A percentile compares a stretch with the other conserved stretches of the same genome.
Evolutionary conservation across 148 eudicot species (phyloP).

Genomic region (Cornus controversa): DNA sequence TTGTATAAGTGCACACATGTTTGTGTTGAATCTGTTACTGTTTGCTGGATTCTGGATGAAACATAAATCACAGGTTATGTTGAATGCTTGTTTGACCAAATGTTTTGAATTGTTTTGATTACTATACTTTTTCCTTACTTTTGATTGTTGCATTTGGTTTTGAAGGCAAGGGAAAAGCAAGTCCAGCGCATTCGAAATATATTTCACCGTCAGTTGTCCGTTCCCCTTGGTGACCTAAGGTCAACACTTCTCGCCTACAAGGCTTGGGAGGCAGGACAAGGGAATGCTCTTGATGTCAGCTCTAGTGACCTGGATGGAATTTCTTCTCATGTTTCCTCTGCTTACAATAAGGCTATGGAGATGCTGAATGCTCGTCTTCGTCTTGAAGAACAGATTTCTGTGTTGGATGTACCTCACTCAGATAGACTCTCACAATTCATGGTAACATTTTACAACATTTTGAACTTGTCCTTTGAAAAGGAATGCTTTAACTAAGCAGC

Average conservation of each 20-base stretch:
- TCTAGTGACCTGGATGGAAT: conserved; percentile 55
- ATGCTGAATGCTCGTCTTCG: conserved; percentile 61
- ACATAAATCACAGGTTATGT: not conserved
- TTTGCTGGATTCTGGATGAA: not conserved
- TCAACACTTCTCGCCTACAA: conserved; percentile 64
- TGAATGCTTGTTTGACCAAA: not conserved
- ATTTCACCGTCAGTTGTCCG: conserved; percentile 80
- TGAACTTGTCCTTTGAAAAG: not conserved
- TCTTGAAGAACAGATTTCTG: conserved; percentile 70
- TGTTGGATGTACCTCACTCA: conserved; percentile 46
- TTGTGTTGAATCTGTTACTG: not conserved
- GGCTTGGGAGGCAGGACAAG: conserved; percentile 83
- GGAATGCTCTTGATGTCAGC: conserved; percentile 46
- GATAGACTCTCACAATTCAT: conserved; percentile 71
- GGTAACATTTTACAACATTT: conserved; percentile 29
- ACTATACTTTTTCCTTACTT: not conserved
- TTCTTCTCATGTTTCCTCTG: conserved; percentile 61
- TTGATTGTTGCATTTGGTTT: conserved; percentile 15
- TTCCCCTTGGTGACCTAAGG: conserved; percentile 56
- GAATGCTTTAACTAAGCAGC: not conserved
- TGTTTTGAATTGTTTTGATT: not conserved
- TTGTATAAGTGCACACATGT: not conserved
- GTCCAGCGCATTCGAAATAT: conserved; percentile 73
- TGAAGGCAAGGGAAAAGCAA: conserved; percentile 81
- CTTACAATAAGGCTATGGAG: conserved; percentile 75